Conservation (phyloP, 164 flowering plant species). For the Chimonanthus salicifolius region DNA sequence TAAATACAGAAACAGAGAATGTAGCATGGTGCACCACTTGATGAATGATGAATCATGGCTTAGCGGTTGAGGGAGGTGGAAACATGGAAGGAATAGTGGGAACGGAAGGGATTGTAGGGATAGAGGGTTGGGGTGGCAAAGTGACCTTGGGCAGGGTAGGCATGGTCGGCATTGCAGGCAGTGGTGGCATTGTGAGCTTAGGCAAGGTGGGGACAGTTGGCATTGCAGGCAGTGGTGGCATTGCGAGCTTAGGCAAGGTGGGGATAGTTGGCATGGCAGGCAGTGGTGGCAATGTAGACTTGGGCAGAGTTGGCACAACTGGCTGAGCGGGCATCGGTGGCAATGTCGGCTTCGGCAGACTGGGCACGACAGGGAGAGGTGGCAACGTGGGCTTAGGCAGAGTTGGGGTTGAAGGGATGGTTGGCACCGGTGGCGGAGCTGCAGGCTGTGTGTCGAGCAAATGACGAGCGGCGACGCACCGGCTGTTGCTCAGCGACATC, state of each 20-base stretch:
- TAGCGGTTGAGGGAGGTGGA: neutral
- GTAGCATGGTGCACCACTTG: neutral
- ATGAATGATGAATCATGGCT: neutral
- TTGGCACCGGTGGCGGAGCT: neutral
- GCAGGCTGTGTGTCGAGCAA: neutral
- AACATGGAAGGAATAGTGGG: neutral
- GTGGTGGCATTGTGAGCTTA: too few species aligned
- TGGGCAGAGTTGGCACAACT: neutral
- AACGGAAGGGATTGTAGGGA: neutral
- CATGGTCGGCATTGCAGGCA: too few species aligned
- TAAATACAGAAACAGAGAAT: neutral
- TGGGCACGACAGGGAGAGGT: too few species aligned
- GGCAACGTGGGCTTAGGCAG: neutral
- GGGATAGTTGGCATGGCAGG: neutral
- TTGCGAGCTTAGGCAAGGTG: too few species aligned
- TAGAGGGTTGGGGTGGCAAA: too few species aligned
- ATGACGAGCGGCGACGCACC: neutral
- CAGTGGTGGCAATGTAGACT: slow-evolving; percentile 1
- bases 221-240: too few species aligned
- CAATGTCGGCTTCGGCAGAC: neutral
- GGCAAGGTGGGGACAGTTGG: too few species aligned
- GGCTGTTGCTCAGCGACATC: neutral
- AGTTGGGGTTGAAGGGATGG: neutral
- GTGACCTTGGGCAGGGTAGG: too few species aligned
- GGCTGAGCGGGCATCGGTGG: neutral